These are phyloP conservation scores for Magnusiomyces magnusii DNA, from an alignment of 1,139 yeast species.

Conservation along the genomic window DNA sequence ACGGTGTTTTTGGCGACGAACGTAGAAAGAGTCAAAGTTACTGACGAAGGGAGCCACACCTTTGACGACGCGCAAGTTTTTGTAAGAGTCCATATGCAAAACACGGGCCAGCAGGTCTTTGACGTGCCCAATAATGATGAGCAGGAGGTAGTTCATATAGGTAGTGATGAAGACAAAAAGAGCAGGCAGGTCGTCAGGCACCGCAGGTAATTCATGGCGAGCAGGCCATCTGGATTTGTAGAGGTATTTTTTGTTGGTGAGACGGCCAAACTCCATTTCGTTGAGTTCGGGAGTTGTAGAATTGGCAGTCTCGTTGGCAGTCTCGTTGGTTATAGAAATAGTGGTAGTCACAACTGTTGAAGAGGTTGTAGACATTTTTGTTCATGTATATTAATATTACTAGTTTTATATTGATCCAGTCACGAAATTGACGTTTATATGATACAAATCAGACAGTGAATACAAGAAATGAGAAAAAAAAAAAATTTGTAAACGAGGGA, in stretches of 20 bases:
- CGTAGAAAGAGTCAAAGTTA: constrained; percentile 87
- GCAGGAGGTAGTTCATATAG: constrained; percentile 70
- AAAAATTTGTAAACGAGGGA: too few relatives aligned
- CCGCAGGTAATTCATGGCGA: constrained; percentile 24
- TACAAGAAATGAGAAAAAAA: too few relatives aligned
- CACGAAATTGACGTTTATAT: too few relatives aligned
- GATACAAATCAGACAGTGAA: too few relatives aligned
- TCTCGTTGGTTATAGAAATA: not conserved
- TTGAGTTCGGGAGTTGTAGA: constrained; percentile 8
- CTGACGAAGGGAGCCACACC: constrained; percentile 97
- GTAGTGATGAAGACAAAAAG: constrained; percentile 72
- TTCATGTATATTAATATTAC: too few relatives aligned
- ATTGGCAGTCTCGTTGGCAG: not conserved
- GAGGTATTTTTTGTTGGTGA: constrained; percentile 13
- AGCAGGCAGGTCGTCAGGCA: constrained; percentile 57
- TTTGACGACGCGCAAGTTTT: constrained; percentile 62
- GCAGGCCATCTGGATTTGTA: constrained; percentile 16
- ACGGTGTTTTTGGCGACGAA: constrained; percentile 83
- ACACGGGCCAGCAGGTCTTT: constrained; percentile 80
- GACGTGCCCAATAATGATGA: constrained; percentile 82
- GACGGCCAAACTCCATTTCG: constrained; percentile 16
- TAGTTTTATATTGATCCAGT: too few relatives aligned
- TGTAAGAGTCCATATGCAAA: constrained; percentile 56
- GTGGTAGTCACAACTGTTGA: not conserved
- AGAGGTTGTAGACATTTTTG: too few relatives aligned